Evolutionary conservation across 2,329 filamentous ascomycete species (phyloP), one percentile per base, ranked within the genome.

Genomic region (Fusarium sp.): DNA sequence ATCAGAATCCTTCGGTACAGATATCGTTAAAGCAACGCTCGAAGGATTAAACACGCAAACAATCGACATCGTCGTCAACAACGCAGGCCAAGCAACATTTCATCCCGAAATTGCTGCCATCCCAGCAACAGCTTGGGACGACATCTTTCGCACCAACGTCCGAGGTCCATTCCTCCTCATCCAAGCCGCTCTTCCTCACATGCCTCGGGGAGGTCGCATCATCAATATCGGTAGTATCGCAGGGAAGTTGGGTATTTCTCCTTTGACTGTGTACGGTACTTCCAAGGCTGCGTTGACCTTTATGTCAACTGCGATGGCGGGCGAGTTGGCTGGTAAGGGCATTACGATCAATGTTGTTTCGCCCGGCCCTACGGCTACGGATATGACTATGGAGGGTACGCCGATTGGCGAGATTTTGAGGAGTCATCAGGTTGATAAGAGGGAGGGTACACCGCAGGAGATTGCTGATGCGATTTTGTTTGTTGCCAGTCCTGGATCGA

Each of bases 171-270:
- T 80, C 48, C 78, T 80, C 13, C 72, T 81, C 8, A 79, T 76
- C 0, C 65, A 81, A 38, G 75, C 75, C 1, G 73, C 75, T 2
- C 48, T 77, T 3, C 77, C 78, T 1, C 64, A 80, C 38, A 65
- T 81, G 8, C 60, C 74, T 1, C 58, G 58, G 2, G 75, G 77
- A 5, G 77, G 79, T 0, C 77, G 80, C 0, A 77, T 81, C 3
- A 71, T 81, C n/a, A 74, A 77, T 27, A 63, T 81, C 5, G 80
- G 79, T 2, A 80, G 78, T 0, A 73, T 74, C 6, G 74, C 68
- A n/a, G 78, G 78, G 3, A 71, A 78, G 2, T 58, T 77, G 4
- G 80, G 78, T 2, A 65, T 77, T 4, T 62, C 76, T 2, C 71
- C 63, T 0, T 69, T 78, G 34, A 75, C 78, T 0, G 75, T 81